Base-by-base conservation (phyloP, 495 filamentous ascomycete species). In the Elasticomyces elasticus region DNA sequence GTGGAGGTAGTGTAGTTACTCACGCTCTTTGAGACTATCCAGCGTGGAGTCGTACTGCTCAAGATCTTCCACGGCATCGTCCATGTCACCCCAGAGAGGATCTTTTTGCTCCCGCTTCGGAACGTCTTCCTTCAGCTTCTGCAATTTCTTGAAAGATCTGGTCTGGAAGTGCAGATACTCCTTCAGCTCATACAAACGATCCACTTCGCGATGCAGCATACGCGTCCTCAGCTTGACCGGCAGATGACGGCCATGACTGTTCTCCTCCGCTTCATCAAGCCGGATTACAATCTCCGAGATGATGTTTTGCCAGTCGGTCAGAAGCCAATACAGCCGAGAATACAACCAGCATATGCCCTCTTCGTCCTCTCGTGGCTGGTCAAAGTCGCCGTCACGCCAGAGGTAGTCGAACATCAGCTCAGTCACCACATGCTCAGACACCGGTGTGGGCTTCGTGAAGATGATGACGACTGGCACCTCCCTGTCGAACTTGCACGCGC, bases 271-370 rank as follows among this genome's bases (percentile, higher is more conserved):
- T 33, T 59, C 61, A 12, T 63, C 45, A 20, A 63, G 49, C 12
- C 61, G 57, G 20, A 40, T 54, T 2, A 25, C 26, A n/a, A 51
- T 44, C 41, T 56, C 57, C 22, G 26, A 38, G 27, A 60, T 43
- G 50, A 63, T 60, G 51, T 63, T 63, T 26, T 63, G 61, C 61
- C 61, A 63, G 28, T 63, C 61, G 17, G 57, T 63, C 23, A 63
- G 28, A 17, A 63, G 54, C 49, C 48, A 54, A 26, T 57, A 60
- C 13, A 63, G 37, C n/a, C 56, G 56, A 11, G 55, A 48, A 44
- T 57, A 63, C 26, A 60, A n/a, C 61, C 61, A 63, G 50, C 52
- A 54, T 3, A 63, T 54, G 10, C 52, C 57, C 49, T 56, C 61
- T 25, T 60, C 61, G 40, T 54, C 58, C 25, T 56, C 44, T 15